Percentiles rank a stretch among this genome's conserved stretches.
phyloP scores from a whole-genome alignment of 208 protist genomes.

The Strigomonas culicis region DNA sequence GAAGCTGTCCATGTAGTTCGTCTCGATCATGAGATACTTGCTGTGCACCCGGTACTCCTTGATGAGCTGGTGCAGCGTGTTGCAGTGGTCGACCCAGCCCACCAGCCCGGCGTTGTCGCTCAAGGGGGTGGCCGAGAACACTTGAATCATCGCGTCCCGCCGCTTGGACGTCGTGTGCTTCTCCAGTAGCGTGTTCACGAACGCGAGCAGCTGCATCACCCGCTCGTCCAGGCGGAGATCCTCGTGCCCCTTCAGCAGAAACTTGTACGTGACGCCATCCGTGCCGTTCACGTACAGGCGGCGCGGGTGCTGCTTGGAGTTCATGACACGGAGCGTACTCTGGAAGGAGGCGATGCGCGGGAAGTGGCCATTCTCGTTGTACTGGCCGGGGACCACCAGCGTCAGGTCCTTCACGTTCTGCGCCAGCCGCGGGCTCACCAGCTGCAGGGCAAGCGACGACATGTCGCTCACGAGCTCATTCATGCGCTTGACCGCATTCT shows the following conservation, averaged over 20 bases:
- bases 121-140: slow-evolving; percentile 98
- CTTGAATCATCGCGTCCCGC: slow-evolving; percentile 87
- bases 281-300: slow-evolving; percentile 96
- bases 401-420: slow-evolving; percentile 93
- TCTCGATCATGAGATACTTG: slow-evolving; percentile 92
- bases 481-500: slow-evolving; percentile 94
- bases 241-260: slow-evolving; percentile 99
- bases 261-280: slow-evolving; percentile 97
- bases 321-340: slow-evolving; percentile 93
- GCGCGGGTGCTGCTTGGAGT: slow-evolving; percentile 98
- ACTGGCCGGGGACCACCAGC: slow-evolving; percentile 98
- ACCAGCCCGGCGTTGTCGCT: slow-evolving; percentile 99
- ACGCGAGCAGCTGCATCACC: slow-evolving; percentile 99
- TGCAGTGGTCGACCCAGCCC: slow-evolving; percentile 97
- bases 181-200: slow-evolving; percentile 99
- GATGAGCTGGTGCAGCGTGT: slow-evolving; percentile 92
- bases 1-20: slow-evolving; percentile 86
- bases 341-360: slow-evolving; percentile 80
- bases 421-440: slow-evolving; percentile 87
- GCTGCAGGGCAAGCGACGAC: slow-evolving; percentile 94
- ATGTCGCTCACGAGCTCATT: slow-evolving; percentile 95
- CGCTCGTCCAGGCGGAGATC: slow-evolving; percentile 98
- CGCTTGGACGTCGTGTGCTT: slow-evolving; percentile 88
- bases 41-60: slow-evolving; percentile 82
- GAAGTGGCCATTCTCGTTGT: slow-evolving; percentile 72